Conservation (phyloP, 306 rosid species). For the Herpetospermum pedunculosum region DNA sequence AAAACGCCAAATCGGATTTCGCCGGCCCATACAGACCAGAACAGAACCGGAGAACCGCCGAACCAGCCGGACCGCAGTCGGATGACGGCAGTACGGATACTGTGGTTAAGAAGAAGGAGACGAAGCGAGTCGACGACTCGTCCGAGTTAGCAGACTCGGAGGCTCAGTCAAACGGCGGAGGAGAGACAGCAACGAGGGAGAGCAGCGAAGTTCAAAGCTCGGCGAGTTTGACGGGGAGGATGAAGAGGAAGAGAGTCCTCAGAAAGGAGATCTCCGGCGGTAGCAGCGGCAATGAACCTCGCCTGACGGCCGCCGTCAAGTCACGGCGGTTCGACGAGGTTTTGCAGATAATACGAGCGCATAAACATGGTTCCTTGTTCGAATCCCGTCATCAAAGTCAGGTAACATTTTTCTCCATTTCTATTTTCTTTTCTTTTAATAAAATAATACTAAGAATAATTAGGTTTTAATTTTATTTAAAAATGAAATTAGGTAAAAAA, state of each 20-base stretch:
- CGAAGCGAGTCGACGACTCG: conserved; percentile 27
- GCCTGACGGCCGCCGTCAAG: conserved; percentile 17
- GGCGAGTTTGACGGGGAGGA: conserved; percentile 48
- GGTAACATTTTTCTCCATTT: conserved; percentile 25
- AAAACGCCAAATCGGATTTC: neutral
- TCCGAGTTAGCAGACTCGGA: conserved; percentile 53
- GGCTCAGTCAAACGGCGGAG: conserved; percentile 44
- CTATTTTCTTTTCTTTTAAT: neutral
- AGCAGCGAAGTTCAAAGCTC: conserved; percentile 83
- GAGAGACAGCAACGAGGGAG: conserved; percentile 31
- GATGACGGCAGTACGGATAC: conserved; percentile 58
- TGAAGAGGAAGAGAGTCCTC: conserved; percentile 20
- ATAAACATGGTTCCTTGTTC: conserved; percentile 42
- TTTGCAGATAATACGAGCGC: conserved; percentile 44
- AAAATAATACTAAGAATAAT: neutral
- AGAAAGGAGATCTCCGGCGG: conserved; percentile 26
- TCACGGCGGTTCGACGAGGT: conserved; percentile 48
- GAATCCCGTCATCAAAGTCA: conserved; percentile 67
- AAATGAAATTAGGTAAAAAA: neutral
- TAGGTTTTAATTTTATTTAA: neutral
- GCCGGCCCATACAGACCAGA: conserved; percentile 16
- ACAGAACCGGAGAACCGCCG: conserved; percentile 21
- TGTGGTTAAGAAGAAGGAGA: conserved; percentile 31
- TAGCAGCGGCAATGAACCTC: conserved; percentile 9
- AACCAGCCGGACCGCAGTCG: conserved; percentile 38